Conservation (phyloP, 2,329 filamentous ascomycete genomes). For the Sordariomycetes sp. region DNA sequence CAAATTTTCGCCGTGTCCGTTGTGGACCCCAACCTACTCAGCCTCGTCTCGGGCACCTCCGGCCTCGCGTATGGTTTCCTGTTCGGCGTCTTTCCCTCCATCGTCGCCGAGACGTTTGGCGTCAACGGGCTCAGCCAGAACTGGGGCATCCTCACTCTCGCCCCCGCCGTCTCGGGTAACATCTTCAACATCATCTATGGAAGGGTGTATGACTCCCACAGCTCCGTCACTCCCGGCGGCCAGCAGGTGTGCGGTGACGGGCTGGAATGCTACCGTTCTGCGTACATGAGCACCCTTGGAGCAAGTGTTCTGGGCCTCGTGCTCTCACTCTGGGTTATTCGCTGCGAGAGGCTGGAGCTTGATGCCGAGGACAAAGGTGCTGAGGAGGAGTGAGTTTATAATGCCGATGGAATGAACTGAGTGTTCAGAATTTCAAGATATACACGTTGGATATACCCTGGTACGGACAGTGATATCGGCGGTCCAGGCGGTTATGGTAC, state of each 20-base stretch:
- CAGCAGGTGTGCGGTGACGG: conserved; percentile 67
- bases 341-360: conserved; percentile 27
- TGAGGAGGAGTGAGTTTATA: conserved; percentile 19
- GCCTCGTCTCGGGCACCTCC: conserved; percentile 67
- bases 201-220: conserved; percentile 68
- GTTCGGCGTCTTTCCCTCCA: conserved; percentile 85
- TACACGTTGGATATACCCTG: neutral
- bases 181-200: conserved; percentile 91
- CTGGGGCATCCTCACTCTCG: conserved; percentile 90
- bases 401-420: neutral
- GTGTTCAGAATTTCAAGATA: neutral
- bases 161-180: conserved; percentile 78
- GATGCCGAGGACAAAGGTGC: conserved; percentile 20
- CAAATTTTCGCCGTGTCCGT: conserved; percentile 68
- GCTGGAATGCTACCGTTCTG: conserved; percentile 63
- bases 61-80: conserved; percentile 87
- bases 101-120: conserved; percentile 83
- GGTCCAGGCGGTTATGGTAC: neutral
- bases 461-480: neutral
- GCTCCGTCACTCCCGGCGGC: conserved; percentile 51
- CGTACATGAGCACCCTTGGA: conserved; percentile 67
- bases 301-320: conserved; percentile 57
- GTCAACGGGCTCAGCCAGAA: conserved; percentile 83
- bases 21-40: conserved; percentile 62
- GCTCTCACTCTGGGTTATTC: conserved; percentile 59